Percentiles rank a stretch among this genome's conserved stretches.
phyloP scores from a whole-genome alignment of 208 protist genomes.

The Leishmania tropica region DNA sequence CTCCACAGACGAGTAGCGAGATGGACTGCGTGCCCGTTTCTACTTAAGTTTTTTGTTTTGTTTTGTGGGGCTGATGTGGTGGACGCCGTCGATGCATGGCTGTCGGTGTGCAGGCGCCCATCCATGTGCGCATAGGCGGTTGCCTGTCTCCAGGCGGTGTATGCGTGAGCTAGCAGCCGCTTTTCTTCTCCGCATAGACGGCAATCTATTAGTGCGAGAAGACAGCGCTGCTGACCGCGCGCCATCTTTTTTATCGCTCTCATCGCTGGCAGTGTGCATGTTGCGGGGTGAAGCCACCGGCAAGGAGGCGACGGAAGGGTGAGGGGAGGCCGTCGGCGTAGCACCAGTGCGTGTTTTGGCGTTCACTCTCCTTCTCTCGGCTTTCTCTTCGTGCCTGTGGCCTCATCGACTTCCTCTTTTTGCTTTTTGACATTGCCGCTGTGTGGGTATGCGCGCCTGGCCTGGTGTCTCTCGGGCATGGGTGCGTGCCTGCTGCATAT shows the following conservation, averaged over 20 bases:
- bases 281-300: not conserved
- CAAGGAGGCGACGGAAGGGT: not conserved
- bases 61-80: not conserved
- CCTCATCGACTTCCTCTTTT: not conserved
- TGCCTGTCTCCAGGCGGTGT: not conserved
- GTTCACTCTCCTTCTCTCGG: not conserved
- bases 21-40: not conserved
- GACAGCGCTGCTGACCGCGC: not conserved
- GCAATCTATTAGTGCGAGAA: slow-evolving; percentile 10
- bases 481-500: too few species aligned
- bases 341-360: not conserved
- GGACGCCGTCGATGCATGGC: not conserved
- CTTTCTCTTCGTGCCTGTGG: not conserved
- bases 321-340: not conserved
- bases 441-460: not conserved
- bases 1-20: slow-evolving; percentile 89
- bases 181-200: slow-evolving; percentile 12
- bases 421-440: too few species aligned
- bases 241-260: not conserved
- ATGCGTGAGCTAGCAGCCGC: not conserved
- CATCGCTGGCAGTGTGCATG: not conserved
- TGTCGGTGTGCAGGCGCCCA: not conserved
- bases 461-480: too few species aligned
- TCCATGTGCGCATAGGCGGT: not conserved
- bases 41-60: not conserved